Percentiles rank a stretch among this genome's conserved stretches.
These are phyloP conservation scores for Fusarium neocosmosporiellum DNA, from an alignment of 2,329 filamentous ascomycete genomes.

Conservation along the genomic window DNA sequence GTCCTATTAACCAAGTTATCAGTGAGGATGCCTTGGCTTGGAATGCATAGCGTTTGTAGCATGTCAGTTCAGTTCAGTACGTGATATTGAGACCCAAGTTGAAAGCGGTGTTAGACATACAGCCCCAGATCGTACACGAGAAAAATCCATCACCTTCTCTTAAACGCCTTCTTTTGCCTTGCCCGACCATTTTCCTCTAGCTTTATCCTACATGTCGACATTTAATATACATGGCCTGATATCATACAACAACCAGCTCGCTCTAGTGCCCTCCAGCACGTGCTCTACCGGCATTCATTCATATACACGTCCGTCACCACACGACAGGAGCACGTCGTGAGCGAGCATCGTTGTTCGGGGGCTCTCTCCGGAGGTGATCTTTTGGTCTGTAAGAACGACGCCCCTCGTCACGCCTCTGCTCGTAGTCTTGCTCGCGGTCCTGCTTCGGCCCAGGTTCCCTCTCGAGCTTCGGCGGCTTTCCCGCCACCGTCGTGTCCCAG, in stretches of 20 bases:
- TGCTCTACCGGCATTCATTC: neutral
- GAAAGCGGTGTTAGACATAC: neutral
- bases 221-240: neutral
- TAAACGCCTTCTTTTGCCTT: neutral
- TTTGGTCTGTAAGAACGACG: neutral
- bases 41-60: neutral
- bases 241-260: conserved; percentile 11
- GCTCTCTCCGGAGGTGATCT: neutral
- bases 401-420: neutral
- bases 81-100: neutral
- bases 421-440: neutral
- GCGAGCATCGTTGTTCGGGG: neutral
- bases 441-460: neutral
- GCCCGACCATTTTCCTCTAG: neutral
- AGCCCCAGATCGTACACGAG: neutral
- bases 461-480: conserved; percentile 3
- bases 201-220: neutral
- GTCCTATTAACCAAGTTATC: neutral
- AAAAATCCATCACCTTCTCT: neutral
- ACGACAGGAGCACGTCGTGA: conserved; percentile 1
- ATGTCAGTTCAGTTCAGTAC: neutral
- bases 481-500: conserved; percentile 48
- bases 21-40: too few relatives aligned
- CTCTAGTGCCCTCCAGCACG: neutral
- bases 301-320: neutral